phyloP scores from a whole-genome alignment of 768 basidiomycete species.

The Phylloporus sp. region DNA sequence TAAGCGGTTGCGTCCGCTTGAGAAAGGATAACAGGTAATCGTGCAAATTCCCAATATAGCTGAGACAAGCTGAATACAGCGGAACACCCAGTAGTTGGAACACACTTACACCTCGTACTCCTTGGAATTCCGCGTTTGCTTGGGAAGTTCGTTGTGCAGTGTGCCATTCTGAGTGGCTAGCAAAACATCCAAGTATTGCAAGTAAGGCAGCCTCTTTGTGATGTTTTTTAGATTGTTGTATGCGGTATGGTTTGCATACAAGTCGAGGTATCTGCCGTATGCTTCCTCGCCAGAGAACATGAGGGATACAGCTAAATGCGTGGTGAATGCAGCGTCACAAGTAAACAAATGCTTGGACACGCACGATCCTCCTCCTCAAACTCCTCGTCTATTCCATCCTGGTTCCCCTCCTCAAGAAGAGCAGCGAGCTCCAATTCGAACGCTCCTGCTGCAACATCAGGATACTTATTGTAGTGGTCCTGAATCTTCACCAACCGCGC shows the following conservation, averaged over 20 bases:
- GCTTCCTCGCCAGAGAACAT: constrained; percentile 96
- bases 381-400: constrained; percentile 66
- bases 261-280: constrained; percentile 91
- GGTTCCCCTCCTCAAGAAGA: constrained; percentile 73
- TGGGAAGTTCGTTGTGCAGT: constrained; percentile 67
- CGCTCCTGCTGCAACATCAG: constrained; percentile 76
- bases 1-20: constrained; percentile 79
- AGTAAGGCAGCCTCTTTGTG: constrained; percentile 79
- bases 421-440: constrained; percentile 82
- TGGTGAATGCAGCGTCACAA: constrained; percentile 7
- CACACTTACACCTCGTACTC: constrained; percentile 75
- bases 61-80: constrained; percentile 29
- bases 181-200: constrained; percentile 91
- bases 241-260: constrained; percentile 82
- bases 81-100: constrained; percentile 1
- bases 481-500: constrained; percentile 92
- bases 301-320: constrained; percentile 60
- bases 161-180: constrained; percentile 55
- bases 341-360: constrained; percentile 31
- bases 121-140: constrained; percentile 62
- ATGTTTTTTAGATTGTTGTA: constrained; percentile 90
- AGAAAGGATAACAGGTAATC: constrained; percentile 83
- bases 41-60: constrained; percentile 82
- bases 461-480: constrained; percentile 95
- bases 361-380: constrained; percentile 81